Base-by-base conservation (phyloP, 2,329 filamentous ascomycete genomes). In the Aspergillus fumigatus region DNA sequence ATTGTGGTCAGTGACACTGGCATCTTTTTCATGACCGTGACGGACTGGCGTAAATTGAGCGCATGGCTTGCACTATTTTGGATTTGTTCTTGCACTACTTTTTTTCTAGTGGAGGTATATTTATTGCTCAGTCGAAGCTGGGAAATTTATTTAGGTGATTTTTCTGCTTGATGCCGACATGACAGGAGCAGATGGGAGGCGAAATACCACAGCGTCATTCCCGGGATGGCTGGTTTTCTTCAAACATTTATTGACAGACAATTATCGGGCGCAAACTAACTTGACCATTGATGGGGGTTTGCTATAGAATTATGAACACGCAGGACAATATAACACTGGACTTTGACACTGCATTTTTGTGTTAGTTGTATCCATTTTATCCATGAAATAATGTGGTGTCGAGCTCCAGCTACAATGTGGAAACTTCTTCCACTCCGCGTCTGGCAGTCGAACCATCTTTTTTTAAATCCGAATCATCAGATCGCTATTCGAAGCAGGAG, bases 21-120 rank as follows among this genome's bases (percentile, higher is more conserved):
- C 50, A 58, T 51, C 26, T 58, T 52, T 52, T 56, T 52, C 41
- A 59, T 54, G 59, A 59, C 54, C 48, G 48, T 57, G 59, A 58
- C 52, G 61, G 61, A 59, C 48, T 67, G 60, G 59, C 62, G 57
- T 64, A 65, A 62, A 52, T 53, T 47, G 27, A 32, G 51, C 41
- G 45, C 54, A 52, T 49, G 43, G 43, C 23, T 53, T 52, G 47
- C 50, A 29, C 40, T 52, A 41, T 47, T 47, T 49, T 51, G 27
- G 50, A 43, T 53, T 51, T 19, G 40, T 51, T 27, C 29, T 45
- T 58, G 52, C 38, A 55, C 52, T 50, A 43, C 58, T 50, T 26
- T 41, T 14, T 48, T 3, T 17, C 50, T 50, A 8, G 45, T 50
- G 56, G 43, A 43, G 53, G 51, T 57, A 57, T 60, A 57, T 55